phyloP scores from a whole-genome alignment of 140 eudicot species.

The Erigeron philadelphicus region DNA sequence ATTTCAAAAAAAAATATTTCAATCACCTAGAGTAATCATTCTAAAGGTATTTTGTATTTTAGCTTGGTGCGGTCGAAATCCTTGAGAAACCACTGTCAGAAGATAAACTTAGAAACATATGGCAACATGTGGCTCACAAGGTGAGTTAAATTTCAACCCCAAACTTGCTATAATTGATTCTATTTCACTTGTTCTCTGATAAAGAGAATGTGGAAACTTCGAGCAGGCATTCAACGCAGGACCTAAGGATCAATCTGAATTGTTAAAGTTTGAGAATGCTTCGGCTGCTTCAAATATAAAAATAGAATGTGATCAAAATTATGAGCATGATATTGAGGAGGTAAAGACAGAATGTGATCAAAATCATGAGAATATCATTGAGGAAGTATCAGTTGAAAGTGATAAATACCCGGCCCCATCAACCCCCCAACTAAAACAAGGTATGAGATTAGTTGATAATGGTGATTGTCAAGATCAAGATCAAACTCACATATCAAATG shows the following conservation, averaged over 20 bases:
- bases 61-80: conserved; percentile 90
- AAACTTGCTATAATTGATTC: not conserved
- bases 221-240: conserved; percentile 65
- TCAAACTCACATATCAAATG: conserved; percentile 35
- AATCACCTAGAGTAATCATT: too few species aligned
- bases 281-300: conserved; percentile 32
- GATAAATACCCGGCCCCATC: conserved; percentile 80
- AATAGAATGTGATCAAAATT: conserved; percentile 21
- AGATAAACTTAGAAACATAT: conserved; percentile 67
- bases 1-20: too few species aligned
- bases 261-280: conserved; percentile 37
- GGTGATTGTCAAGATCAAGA: conserved; percentile 54
- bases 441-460: conserved; percentile 48
- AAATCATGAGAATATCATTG: conserved; percentile 29
- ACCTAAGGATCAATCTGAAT: conserved; percentile 42
- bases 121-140: conserved; percentile 91
- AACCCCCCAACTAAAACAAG: conserved; percentile 72
- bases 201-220: not conserved
- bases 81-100: conserved; percentile 69
- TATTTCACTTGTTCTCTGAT: conserved; percentile 5
- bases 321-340: conserved; percentile 22
- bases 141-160: conserved; percentile 24
- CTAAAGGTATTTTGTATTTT: conserved; percentile 1
- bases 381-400: conserved; percentile 32
- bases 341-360: conserved; percentile 21